Evolutionary conservation across 2,329 filamentous ascomycete genomes (phyloP).

Genomic region (Gnomoniopsis smithogilvyi): DNA sequence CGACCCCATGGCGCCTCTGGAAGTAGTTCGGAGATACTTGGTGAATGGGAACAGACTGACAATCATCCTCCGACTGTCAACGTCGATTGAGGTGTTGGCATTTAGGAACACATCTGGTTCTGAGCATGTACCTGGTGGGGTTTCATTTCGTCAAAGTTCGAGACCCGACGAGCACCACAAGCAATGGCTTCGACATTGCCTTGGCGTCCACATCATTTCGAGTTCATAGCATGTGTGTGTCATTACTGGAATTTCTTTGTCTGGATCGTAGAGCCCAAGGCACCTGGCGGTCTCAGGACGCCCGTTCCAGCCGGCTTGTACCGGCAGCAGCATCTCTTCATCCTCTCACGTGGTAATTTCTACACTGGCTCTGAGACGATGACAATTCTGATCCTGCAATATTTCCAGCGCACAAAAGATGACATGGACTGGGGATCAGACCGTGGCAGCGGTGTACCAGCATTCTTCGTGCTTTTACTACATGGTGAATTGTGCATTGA

Average conservation of each 20-base stretch:
- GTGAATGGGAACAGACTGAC: background rate
- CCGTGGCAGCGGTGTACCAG: background rate
- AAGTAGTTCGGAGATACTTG: background rate
- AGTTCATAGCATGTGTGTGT: no score
- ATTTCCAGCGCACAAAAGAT: background rate
- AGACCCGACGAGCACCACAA: background rate
- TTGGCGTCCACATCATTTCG: no score
- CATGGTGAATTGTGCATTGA: background rate
- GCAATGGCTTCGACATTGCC: background rate
- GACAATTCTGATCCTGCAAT: no score
- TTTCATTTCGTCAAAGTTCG: background rate
- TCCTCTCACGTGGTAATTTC: background rate
- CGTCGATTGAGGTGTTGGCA: background rate
- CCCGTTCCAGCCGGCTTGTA: no score
- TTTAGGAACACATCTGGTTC: background rate
- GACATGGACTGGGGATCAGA: background rate
- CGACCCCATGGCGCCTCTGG: background rate
- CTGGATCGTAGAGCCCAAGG: background rate
- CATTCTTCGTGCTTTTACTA: background rate
- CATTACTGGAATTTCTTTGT: no score
- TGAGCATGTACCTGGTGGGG: background rate
- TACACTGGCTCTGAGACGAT: background rate
- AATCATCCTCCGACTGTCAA: background rate
- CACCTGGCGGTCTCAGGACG: background rate
- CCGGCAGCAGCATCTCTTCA: background rate